Base-by-base conservation (phyloP, 1,284 basidiomycete species). In the Puccinia coronata region DNA sequence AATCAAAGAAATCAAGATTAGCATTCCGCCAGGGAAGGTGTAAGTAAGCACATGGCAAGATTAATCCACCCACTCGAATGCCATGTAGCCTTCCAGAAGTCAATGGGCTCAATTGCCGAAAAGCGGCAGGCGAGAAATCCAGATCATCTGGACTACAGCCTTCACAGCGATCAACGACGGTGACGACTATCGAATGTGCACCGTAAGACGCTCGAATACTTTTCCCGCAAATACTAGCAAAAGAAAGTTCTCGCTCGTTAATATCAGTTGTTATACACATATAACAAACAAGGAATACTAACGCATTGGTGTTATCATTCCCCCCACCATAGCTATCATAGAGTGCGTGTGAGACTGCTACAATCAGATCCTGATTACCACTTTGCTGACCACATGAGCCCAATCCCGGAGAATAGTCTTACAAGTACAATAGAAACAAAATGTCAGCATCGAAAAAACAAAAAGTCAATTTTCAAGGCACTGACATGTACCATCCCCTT, bases 311-410 rank as follows among this genome's bases (percentile, higher is more conserved):
- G 71, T 67, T 82, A n/a, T 28, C 14, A 0, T 67, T 43, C 18
- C 80, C 82, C 57, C 84, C 70, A 71, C 90, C 90, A 87, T 86
- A 92, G 9, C 4, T 65, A 83, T 92, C 92, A 84, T 89, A 93
- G 6, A 92, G 85, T 0, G 84, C 31, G 6, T 89, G 83, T 23
- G 91, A 90, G 73, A 91, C 89, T 2, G 92, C 92, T 70, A 86
- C 90, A 79, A 93, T 92, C 84, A 85, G 83, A 36, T 92, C 87
- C 2, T 55, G 80, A 84, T 90, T 88, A 0, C 53, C 86, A 87
- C 90, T 92, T 76, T 87, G 88, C 83, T 89, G 88, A 63, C 92
- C 92, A 85, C 92, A 93, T 16, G 92, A 89, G 77, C 91, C 91
- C 53, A 92, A 88, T 81, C 91, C 92, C 75, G 90, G 86, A 0